A percentile compares a stretch with the other conserved stretches of the same genome.
Evolutionary conservation across 805 yeast species (phyloP).

Genomic region (Torulaspora microellipsoides): DNA sequence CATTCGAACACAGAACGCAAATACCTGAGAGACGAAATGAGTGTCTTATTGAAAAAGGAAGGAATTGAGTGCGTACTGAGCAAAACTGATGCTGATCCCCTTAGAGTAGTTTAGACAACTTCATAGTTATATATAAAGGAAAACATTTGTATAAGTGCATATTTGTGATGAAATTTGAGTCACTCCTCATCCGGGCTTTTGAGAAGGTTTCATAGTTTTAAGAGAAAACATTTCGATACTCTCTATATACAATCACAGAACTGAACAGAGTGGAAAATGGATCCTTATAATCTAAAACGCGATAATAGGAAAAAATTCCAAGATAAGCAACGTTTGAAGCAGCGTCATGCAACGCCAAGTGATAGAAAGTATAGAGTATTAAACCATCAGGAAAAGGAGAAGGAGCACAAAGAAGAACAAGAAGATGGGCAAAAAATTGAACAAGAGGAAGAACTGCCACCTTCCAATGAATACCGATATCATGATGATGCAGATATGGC

Average conservation of each 20-base stretch:
- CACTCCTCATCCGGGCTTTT: no score
- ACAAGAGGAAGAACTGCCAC: conserved; percentile 15
- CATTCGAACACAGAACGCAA: conserved; percentile 94
- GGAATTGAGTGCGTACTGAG: conserved; percentile 48
- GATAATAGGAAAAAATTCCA: conserved; percentile 42
- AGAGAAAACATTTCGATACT: no score
- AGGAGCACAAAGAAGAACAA: conserved; percentile 17
- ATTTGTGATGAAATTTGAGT: no score
- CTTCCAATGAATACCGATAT: conserved; percentile 23
- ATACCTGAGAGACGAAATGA: conserved; percentile 52
- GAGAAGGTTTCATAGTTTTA: no score
- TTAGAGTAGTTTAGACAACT: conserved; percentile 24
- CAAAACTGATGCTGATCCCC: conserved; percentile 61
- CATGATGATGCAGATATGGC: conserved; percentile 19
- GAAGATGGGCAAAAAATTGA: conserved; percentile 10
- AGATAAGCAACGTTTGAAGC: conserved; percentile 38
- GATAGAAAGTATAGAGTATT: conserved; percentile 34
- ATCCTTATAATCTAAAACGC: conserved; percentile 31
- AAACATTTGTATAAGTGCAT: no score
- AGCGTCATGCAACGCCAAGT: conserved; percentile 37
- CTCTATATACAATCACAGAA: no score
- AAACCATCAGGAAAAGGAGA: conserved; percentile 19
- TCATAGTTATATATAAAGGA: not conserved
- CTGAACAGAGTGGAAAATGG: conserved; percentile 16
- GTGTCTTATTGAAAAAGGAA: conserved; percentile 43